These are phyloP conservation scores for Tetrastigma voinierianum DNA, from an alignment of 164 flowering plant genomes.

Conservation along the genomic window DNA sequence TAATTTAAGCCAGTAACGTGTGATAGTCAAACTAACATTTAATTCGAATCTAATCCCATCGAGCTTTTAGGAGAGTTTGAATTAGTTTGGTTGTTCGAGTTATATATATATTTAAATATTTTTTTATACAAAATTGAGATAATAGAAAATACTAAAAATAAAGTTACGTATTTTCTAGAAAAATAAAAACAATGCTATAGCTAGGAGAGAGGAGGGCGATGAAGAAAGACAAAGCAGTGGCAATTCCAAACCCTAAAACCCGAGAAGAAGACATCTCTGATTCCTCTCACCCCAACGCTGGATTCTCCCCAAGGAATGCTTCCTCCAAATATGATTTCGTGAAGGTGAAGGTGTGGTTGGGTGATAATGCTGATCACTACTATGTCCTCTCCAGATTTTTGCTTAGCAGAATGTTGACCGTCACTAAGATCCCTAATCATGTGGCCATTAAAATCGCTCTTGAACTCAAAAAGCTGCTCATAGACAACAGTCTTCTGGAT, in stretches of 20 bases:
- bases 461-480: slow-evolving; percentile 91
- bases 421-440: slow-evolving; percentile 98
- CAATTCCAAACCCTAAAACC: slow-evolving; percentile 12
- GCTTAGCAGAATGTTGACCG: slow-evolving; percentile 95
- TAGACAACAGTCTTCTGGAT: slow-evolving; percentile 93
- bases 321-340: slow-evolving; percentile 98
- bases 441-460: slow-evolving; percentile 94
- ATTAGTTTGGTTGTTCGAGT: too few relatives aligned
- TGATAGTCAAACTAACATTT: too few relatives aligned
- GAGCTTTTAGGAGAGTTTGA: too few relatives aligned
- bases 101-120: too few relatives aligned
- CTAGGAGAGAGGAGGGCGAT: slow-evolving; percentile 14
- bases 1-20: too few relatives aligned
- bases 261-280: slow-evolving; percentile 12
- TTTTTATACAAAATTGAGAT: too few relatives aligned
- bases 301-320: slow-evolving; percentile 63
- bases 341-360: slow-evolving; percentile 97
- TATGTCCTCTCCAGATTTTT: slow-evolving; percentile 92
- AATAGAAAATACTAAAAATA: too few relatives aligned
- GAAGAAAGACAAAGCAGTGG: slow-evolving; percentile 47
- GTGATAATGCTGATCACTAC: slow-evolving; percentile 96
- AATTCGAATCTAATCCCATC: too few relatives aligned
- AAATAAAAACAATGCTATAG: too few relatives aligned
- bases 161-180: too few relatives aligned
- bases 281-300: slow-evolving; percentile 25